phyloP scores from a whole-genome alignment of 148 eudicot species.

The Silene latifolia region DNA sequence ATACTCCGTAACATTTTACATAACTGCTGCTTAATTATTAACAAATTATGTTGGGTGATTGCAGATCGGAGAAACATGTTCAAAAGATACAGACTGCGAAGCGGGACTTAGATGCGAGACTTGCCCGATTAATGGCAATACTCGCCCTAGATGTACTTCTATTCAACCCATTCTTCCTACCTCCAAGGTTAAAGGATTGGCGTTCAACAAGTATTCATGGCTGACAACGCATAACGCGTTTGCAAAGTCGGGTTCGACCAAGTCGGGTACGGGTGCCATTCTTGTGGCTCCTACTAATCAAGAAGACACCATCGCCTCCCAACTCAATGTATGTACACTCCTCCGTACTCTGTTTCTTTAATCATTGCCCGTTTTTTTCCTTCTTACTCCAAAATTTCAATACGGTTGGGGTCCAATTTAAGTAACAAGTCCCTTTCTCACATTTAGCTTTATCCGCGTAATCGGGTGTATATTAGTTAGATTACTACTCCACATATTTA shows the following conservation, averaged over 20 bases:
- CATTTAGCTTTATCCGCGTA: too few species aligned
- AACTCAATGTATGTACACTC: conserved; percentile 69
- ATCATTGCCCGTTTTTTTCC: not conserved
- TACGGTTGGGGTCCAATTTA: too few species aligned
- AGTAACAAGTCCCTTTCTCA: too few species aligned
- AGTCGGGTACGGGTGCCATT: conserved; percentile 48
- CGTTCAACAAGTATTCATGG: conserved; percentile 82
- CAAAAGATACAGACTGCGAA: conserved; percentile 39
- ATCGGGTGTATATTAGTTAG: too few species aligned
- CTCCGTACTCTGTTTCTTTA: not conserved
- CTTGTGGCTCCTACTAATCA: conserved; percentile 74
- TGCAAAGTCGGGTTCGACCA: conserved; percentile 49
- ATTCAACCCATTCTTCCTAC: conserved; percentile 61
- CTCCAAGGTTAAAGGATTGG: conserved; percentile 63
- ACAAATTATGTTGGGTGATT: not conserved
- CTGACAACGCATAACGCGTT: conserved; percentile 86
- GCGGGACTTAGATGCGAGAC: conserved; percentile 53
- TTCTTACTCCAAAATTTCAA: too few species aligned
- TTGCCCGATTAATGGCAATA: conserved; percentile 67
- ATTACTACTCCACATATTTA: too few species aligned
- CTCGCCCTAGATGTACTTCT: too few species aligned
- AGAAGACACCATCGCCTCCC: conserved; percentile 65
- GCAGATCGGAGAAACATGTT: conserved; percentile 26
- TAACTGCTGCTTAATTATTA: not conserved
- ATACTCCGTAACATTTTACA: not conserved